Base-by-base conservation (phyloP, 2,329 filamentous ascomycete genomes). In the Lachnellula suecica region DNA sequence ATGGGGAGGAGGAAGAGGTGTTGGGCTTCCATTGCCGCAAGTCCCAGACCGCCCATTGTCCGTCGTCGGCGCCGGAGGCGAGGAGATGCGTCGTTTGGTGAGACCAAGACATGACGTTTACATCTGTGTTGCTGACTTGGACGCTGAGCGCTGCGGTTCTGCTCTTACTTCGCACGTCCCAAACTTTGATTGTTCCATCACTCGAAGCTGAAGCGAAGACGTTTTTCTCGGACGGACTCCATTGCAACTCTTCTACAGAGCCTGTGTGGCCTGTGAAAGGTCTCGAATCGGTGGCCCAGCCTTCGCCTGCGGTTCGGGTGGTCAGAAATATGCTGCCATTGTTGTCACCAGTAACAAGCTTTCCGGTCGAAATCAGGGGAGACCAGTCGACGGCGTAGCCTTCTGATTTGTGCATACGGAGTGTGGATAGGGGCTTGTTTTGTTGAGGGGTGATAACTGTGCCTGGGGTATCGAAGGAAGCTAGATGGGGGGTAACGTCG, bases 311-410 rank as follows among this genome's bases (percentile, higher is more conserved):
- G 46, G 87, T 92, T 52, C 90, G 82, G 7, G 90, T 91, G 1
- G 93, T 97, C 54, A 86, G 79, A 72, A 91, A 97, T 68, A 99
- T 97, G 56, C 88, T 77, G 53, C 94, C 94, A 60, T 92, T 81
- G 67, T 92, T 91, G 72, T 99, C 94, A 58, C 94, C 94, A 0
- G 93, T 97, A 42, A 96, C 74, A 3, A 99, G 84, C 72, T 93
- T 94, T 53, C 92, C 92, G 43, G 85, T 81, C 0, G 91, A 83
- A 42, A 89, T 80, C 9, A 90, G 70, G 1, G 91, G 89, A 23
- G 92, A 96, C 94, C 94, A 99, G 73, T 97, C 94, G n/a, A 99
- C 73, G 0, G 91, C 94, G 70, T 97, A 99, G 44, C 94, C 94
- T 76, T 99, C 94, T 11, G 85, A 76, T 74, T 92, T 93, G 81